Conservation (phyloP, 1,284 basidiomycete genomes). For the Peniophora sp. region DNA sequence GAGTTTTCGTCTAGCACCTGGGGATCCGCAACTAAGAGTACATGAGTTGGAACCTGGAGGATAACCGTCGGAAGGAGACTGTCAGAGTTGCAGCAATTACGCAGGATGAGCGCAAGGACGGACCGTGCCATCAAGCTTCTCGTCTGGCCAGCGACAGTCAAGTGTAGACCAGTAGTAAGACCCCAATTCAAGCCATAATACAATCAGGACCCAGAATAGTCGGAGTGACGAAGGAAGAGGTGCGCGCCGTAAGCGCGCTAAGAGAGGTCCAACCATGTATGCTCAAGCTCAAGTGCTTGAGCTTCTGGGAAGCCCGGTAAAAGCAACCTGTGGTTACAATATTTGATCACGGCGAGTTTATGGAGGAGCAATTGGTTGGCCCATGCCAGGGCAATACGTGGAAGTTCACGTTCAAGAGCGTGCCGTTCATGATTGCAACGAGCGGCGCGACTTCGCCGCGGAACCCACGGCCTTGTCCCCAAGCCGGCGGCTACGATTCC, state of each 20-base stretch:
- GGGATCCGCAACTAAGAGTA: slow-evolving; percentile 77
- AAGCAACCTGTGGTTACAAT: no score
- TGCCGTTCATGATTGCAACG: no score
- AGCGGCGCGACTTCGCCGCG: no score
- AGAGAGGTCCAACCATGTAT: no score
- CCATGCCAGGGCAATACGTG: no score
- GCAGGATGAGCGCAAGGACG: slow-evolving; percentile 13
- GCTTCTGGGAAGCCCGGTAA: no score
- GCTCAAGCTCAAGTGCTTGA: no score
- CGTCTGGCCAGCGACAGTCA: slow-evolving; percentile 56
- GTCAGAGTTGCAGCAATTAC: slow-evolving; percentile 11
- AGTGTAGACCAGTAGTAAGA: slow-evolving; percentile 43
- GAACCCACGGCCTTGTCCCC: no score
- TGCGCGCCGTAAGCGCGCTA: background rate
- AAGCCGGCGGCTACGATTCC: no score
- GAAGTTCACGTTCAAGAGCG: no score
- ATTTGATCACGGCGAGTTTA: no score
- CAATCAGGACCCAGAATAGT: slow-evolving; percentile 46
- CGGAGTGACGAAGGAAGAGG: slow-evolving; percentile 22
- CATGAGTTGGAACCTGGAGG: slow-evolving; percentile 39
- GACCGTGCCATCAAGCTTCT: slow-evolving; percentile 10
- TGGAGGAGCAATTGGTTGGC: no score
- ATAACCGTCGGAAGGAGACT: slow-evolving; percentile 8
- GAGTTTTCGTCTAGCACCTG: slow-evolving; percentile 67
- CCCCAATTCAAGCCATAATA: slow-evolving; percentile 68